phyloP scores from a whole-genome alignment of 2,329 filamentous ascomycete genomes.

The Fusarium lateritium region DNA sequence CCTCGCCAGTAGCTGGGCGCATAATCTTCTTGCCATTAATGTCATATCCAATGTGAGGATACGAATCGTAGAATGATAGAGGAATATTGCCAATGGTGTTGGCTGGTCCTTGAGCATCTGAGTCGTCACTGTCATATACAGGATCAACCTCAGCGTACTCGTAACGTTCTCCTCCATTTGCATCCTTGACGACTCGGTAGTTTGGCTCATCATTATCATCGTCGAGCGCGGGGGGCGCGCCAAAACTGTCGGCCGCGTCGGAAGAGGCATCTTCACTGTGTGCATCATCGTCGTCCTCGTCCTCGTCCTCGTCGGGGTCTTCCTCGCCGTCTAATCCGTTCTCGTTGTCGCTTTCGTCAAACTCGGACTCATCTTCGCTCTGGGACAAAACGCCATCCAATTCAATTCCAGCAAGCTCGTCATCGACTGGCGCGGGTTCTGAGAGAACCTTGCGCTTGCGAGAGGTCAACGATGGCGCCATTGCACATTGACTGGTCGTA shows the following conservation, averaged over 20 bases:
- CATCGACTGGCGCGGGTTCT: constrained; percentile 29
- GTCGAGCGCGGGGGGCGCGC: constrained; percentile 51
- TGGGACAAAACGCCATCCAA: constrained; percentile 71
- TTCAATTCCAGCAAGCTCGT: constrained; percentile 60
- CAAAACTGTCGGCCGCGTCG: constrained; percentile 57
- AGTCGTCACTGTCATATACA: constrained; percentile 96
- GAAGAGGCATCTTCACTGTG: constrained; percentile 48
- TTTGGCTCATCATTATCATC: constrained; percentile 59
- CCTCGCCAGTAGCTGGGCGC: constrained; percentile 93
- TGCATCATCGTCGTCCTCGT: constrained; percentile 54
- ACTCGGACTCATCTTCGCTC: constrained; percentile 71
- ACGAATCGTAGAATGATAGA: constrained; percentile 94
- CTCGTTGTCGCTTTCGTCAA: constrained; percentile 56
- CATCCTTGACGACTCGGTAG: constrained; percentile 78
- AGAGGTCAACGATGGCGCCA: constrained; percentile 41
- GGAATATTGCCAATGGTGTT: constrained; percentile 98
- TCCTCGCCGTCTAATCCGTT: constrained; percentile 54
- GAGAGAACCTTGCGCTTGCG: constrained; percentile 47
- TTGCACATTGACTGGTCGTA: constrained; percentile 16
- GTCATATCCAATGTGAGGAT: constrained; percentile 98
- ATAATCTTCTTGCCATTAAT: constrained; percentile 99
- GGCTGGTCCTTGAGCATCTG: constrained; percentile 80
- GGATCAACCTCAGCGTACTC: constrained; percentile 95
- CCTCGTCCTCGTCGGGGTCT: constrained; percentile 55
- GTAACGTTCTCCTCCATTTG: constrained; percentile 91